These are phyloP conservation scores for Mucor circinelloides DNA, from an alignment of 371 early-diverging fungal species.

Conservation along the genomic window DNA sequence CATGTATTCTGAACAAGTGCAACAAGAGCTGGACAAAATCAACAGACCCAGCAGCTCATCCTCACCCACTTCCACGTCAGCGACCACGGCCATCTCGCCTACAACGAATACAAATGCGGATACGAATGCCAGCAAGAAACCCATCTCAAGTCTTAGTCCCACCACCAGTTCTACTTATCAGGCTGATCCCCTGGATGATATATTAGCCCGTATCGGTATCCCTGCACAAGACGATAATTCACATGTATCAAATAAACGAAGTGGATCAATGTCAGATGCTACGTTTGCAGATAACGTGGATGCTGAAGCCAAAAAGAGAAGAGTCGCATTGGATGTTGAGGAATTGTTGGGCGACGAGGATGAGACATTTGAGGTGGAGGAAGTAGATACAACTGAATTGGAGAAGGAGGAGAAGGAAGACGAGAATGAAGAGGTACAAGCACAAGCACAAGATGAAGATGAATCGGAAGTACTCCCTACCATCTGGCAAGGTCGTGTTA, in stretches of 20 bases:
- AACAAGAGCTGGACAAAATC: background rate
- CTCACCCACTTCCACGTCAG: background rate
- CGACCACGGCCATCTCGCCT: background rate
- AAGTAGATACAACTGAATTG: slow-evolving; percentile 22
- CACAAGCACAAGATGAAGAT: slow-evolving; percentile 4
- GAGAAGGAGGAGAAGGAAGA: slow-evolving; percentile 8
- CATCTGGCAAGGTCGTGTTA: slow-evolving; percentile 69
- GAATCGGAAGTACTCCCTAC: slow-evolving; percentile 22
- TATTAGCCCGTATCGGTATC: slow-evolving; percentile 40
- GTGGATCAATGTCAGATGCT: background rate
- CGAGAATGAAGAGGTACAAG: slow-evolving; percentile 1
- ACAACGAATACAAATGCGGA: background rate
- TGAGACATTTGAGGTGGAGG: slow-evolving; percentile 26
- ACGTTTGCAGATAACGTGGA: background rate
- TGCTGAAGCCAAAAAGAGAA: slow-evolving; percentile 32
- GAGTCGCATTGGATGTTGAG: slow-evolving; percentile 35
- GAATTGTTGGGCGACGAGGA: slow-evolving; percentile 36
- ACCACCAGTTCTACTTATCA: slow-evolving; percentile 5
- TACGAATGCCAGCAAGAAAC: background rate
- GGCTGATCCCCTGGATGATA: slow-evolving; percentile 35
- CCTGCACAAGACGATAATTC: slow-evolving; percentile 10
- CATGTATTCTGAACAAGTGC: slow-evolving; percentile 20
- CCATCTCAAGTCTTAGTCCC: background rate
- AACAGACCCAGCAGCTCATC: background rate
- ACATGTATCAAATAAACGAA: slow-evolving; percentile 6